A percentile compares a stretch with the other conserved stretches of the same genome.
Conservation (phyloP, 2,329 filamentous ascomycete genomes). For the Colletotrichum abscissum region DNA sequence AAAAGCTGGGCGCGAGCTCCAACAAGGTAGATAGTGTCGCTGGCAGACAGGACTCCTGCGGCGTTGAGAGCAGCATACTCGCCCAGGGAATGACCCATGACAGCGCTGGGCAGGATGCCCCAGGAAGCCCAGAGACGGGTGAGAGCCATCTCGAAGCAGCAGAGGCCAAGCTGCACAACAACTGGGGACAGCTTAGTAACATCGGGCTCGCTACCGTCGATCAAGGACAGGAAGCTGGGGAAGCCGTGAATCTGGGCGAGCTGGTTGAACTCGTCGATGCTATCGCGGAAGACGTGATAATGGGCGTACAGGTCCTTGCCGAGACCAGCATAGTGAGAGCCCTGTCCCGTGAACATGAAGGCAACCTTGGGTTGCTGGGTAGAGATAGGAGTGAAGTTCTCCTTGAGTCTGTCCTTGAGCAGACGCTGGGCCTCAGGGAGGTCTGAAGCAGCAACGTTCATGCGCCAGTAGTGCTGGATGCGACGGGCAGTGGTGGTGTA, state of each 20-base stretch:
- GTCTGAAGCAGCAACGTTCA: conserved; percentile 57
- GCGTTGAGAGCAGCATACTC: conserved; percentile 80
- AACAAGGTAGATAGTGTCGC: conserved; percentile 79
- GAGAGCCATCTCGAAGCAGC: conserved; percentile 68
- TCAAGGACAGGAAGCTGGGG: conserved; percentile 66
- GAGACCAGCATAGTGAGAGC: conserved; percentile 63
- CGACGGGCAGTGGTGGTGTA: conserved; percentile 77
- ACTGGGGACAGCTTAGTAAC: conserved; percentile 60
- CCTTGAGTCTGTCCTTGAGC: conserved; percentile 53
- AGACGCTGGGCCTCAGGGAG: conserved; percentile 55
- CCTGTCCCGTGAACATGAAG: conserved; percentile 69
- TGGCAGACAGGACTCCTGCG: conserved; percentile 76
- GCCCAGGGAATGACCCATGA: conserved; percentile 74
- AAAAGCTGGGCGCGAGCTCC: conserved; percentile 75
- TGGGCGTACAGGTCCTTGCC: conserved; percentile 62
- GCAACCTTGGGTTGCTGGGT: conserved; percentile 59
- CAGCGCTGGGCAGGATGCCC: conserved; percentile 65
- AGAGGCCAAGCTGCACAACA: conserved; percentile 64
- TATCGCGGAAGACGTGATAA: conserved; percentile 59
- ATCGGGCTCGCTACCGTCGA: conserved; percentile 54
- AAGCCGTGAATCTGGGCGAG: conserved; percentile 62
- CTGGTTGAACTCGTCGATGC: conserved; percentile 67
- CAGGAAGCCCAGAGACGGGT: conserved; percentile 66
- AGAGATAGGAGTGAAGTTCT: conserved; percentile 55
- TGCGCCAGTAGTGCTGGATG: conserved; percentile 57